These are phyloP conservation scores for Hypoxylon cercidicola DNA, from an alignment of 495 filamentous ascomycete genomes.

Conservation along the genomic window DNA sequence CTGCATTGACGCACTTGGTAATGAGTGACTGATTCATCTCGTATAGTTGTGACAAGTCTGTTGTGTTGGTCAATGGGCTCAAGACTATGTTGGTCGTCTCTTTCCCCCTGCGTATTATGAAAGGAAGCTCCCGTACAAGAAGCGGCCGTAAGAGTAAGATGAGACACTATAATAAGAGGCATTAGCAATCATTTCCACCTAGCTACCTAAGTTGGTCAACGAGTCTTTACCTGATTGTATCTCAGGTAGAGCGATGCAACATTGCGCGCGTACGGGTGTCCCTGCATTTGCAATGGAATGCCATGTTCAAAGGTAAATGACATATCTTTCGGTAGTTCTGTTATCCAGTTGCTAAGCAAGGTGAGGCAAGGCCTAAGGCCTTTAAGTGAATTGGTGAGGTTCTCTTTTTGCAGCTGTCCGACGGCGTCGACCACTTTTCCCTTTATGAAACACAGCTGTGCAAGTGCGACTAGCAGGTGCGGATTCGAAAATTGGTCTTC, in stretches of 20 bases:
- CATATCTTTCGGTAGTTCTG: neutral
- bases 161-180: neutral
- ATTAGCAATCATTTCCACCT: neutral
- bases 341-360: neutral
- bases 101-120: neutral
- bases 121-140: constrained; percentile 1
- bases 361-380: neutral
- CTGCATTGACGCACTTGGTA: neutral
- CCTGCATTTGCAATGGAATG: neutral
- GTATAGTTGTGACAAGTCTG: too few species aligned
- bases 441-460: constrained; percentile 7
- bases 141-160: constrained; percentile 1
- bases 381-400: neutral
- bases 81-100: neutral
- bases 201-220: neutral
- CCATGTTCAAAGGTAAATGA: neutral
- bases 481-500: constrained; percentile 8
- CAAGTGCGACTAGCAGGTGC: constrained; percentile 2
- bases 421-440: constrained; percentile 1
- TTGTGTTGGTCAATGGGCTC: neutral
- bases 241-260: constrained; percentile 6
- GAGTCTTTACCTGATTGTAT: constrained; percentile 4
- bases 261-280: neutral
- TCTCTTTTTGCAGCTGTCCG: neutral
- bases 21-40: neutral